phyloP scores from a whole-genome alignment of 1,284 basidiomycete genomes.

The Cystobasidium pallidum region DNA sequence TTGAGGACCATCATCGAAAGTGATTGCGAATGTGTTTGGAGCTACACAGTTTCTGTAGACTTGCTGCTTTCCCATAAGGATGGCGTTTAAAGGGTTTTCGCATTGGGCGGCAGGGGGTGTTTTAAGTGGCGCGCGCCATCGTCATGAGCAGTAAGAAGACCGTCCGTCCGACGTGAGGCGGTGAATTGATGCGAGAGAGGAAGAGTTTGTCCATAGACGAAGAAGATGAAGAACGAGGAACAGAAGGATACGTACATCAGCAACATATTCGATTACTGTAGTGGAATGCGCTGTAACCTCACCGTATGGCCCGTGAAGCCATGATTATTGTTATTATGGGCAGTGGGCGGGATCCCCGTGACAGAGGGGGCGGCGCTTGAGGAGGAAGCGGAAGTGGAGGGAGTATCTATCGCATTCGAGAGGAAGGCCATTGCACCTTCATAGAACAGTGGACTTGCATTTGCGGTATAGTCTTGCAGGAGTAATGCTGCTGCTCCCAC shows the following conservation, averaged over 20 bases:
- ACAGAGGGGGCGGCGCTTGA: constrained; percentile 9
- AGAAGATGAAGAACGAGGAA: too few relatives aligned
- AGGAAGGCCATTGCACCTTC: constrained; percentile 22
- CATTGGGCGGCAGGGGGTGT: too few relatives aligned
- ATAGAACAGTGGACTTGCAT: constrained; percentile 13
- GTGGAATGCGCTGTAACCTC: not conserved
- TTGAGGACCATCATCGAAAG: constrained; percentile 51
- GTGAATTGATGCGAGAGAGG: too few relatives aligned
- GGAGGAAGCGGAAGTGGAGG: constrained; percentile 11
- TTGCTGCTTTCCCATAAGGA: not conserved
- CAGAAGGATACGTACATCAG: too few relatives aligned
- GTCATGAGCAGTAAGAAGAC: too few relatives aligned
- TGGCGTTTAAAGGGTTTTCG: not conserved
- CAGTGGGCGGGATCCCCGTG: not conserved
- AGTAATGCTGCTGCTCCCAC: not conserved
- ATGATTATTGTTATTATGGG: constrained; percentile 9
- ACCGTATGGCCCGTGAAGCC: constrained; percentile 7
- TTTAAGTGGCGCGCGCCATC: too few relatives aligned
- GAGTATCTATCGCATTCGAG: not conserved
- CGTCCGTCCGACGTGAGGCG: too few relatives aligned
- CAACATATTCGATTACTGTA: too few relatives aligned
- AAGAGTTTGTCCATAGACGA: too few relatives aligned
- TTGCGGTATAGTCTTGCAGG: not conserved
- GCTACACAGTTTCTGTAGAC: constrained; percentile 42
- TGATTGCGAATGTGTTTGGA: constrained; percentile 46